phyloP scores from a whole-genome alignment of 2,329 filamentous ascomycete genomes.

The Drechmeria coniospora region DNA sequence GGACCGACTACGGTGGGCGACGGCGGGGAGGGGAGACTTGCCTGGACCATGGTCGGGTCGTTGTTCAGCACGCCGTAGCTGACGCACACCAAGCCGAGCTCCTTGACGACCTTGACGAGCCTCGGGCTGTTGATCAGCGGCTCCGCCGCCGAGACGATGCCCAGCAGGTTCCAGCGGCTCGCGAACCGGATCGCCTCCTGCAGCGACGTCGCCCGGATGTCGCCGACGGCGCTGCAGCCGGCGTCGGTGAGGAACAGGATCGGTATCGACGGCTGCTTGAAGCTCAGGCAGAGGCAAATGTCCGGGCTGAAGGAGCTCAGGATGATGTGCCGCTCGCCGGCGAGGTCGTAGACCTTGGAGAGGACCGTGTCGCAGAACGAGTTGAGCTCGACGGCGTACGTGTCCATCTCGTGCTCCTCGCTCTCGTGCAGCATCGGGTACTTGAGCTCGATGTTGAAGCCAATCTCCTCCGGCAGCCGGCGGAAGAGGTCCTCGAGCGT shows the following conservation, averaged over 20 bases:
- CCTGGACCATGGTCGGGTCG: constrained; percentile 69
- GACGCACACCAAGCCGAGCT: constrained; percentile 84
- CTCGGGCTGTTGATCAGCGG: constrained; percentile 80
- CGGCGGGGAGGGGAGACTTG: constrained; percentile 31
- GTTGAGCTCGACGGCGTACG: constrained; percentile 89
- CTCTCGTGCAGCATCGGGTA: constrained; percentile 96
- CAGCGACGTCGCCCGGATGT: constrained; percentile 77
- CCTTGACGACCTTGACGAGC: constrained; percentile 84
- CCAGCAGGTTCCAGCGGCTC: constrained; percentile 83
- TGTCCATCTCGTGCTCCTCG: constrained; percentile 92
- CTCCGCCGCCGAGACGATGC: constrained; percentile 78
- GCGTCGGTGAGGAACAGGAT: constrained; percentile 90
- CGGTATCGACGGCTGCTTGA: constrained; percentile 94
- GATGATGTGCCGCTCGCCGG: constrained; percentile 74
- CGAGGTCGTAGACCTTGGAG: constrained; percentile 74
- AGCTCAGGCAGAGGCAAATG: constrained; percentile 81
- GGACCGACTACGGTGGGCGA: too few species aligned
- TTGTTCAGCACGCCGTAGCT: constrained; percentile 91
- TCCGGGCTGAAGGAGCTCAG: constrained; percentile 98
- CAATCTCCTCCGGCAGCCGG: constrained; percentile 64
- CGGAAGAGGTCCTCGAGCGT: constrained; percentile 88
- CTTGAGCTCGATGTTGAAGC: constrained; percentile 99
- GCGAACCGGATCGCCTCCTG: constrained; percentile 95
- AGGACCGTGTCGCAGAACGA: constrained; percentile 92
- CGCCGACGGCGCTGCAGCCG: constrained; percentile 64